phyloP scores from a whole-genome alignment of 257 asterid species.

The Ballota nigra region DNA sequence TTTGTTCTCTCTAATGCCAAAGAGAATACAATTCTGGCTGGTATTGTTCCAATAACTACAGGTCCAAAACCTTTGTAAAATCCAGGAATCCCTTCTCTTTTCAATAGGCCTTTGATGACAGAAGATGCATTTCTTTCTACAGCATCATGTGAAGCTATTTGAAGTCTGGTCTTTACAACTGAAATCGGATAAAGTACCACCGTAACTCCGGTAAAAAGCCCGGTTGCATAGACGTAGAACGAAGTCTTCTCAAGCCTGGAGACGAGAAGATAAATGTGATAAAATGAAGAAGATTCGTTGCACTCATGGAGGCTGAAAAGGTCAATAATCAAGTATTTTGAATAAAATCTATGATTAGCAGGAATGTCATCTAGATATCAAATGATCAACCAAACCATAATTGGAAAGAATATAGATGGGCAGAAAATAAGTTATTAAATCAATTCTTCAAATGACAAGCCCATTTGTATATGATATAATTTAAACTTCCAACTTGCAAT shows the following conservation, averaged over 20 bases:
- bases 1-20: slow-evolving; percentile 82
- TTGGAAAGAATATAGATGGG: not conserved
- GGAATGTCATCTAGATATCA: not conserved
- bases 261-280: not conserved
- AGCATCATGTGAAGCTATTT: slow-evolving; percentile 62
- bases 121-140: slow-evolving; percentile 69
- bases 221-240: slow-evolving; percentile 81
- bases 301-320: not conserved
- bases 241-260: slow-evolving; percentile 82
- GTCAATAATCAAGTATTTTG: not conserved
- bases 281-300: not conserved
- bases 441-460: not conserved
- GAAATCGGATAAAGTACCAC: slow-evolving; percentile 86
- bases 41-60: slow-evolving; percentile 77
- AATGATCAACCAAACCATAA: not conserved
- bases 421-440: not conserved
- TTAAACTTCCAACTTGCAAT: not conserved
- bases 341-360: not conserved
- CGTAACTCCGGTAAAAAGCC: slow-evolving; percentile 73
- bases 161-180: slow-evolving; percentile 84
- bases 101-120: slow-evolving; percentile 64
- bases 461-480: not conserved
- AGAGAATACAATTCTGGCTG: slow-evolving; percentile 80
- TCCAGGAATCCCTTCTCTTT: slow-evolving; percentile 77
- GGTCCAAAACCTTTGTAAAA: slow-evolving; percentile 85